These are phyloP conservation scores for Penicillium janthinellum DNA, from an alignment of 2,329 filamentous ascomycete genomes.

Conservation along the genomic window DNA sequence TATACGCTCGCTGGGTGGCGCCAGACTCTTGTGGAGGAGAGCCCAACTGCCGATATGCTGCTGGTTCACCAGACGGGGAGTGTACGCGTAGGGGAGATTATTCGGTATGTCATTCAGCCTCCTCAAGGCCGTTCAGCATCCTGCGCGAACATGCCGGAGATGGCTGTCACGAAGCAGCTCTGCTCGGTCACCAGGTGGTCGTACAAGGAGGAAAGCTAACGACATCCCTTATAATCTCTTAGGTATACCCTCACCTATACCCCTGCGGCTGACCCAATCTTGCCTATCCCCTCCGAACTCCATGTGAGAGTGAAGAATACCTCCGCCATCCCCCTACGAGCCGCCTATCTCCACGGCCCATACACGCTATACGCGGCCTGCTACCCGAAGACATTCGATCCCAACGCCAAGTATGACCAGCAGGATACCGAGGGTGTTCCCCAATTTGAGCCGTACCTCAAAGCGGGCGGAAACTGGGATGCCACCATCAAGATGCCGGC, in stretches of 20 bases:
- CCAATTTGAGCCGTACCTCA: conserved; percentile 94
- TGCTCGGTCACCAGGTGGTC: not conserved
- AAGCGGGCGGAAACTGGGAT: conserved; percentile 86
- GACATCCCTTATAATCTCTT: not conserved
- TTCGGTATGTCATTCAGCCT: conserved; percentile 62
- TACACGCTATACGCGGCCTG: conserved; percentile 88
- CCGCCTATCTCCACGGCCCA: conserved; percentile 93
- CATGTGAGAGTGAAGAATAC: conserved; percentile 90
- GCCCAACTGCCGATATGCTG: conserved; percentile 63
- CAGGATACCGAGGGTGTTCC: conserved; percentile 74
- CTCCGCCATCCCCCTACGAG: conserved; percentile 83
- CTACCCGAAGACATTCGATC: conserved; percentile 80
- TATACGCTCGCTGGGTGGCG: conserved; percentile 41
- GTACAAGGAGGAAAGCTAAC: conserved; percentile 3
- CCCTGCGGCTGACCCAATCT: conserved; percentile 82
- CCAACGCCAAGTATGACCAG: conserved; percentile 74
- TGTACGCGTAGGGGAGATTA: conserved; percentile 91
- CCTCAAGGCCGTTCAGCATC: not conserved
- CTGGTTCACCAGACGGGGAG: conserved; percentile 87
- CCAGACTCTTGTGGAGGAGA: conserved; percentile 24
- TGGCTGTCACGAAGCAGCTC: not conserved
- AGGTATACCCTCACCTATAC: conserved; percentile 87
- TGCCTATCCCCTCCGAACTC: conserved; percentile 79
- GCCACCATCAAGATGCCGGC: conserved; percentile 80
- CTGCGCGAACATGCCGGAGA: not conserved